These are phyloP conservation scores for Pezizomycotina sp. DNA, from an alignment of 2,329 filamentous ascomycete genomes.

Conservation along the genomic window DNA sequence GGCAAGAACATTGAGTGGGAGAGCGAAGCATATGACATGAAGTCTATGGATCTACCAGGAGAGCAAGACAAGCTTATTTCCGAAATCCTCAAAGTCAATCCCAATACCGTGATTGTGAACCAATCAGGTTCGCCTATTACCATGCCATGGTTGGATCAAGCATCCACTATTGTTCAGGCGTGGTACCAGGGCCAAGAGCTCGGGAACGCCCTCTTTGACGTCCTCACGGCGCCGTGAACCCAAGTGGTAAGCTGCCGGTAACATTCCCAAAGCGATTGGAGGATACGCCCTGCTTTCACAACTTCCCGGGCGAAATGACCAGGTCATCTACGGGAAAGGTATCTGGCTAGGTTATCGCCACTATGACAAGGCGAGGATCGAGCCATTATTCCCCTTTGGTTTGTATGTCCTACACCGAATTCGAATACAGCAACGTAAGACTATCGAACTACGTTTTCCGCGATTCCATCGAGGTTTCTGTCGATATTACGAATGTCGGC, in stretches of 20 bases:
- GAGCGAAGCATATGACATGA: conserved; percentile 33
- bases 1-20: conserved; percentile 45
- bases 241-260: conserved; percentile 57
- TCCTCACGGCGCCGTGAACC: conserved; percentile 61
- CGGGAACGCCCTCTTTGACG: conserved; percentile 62
- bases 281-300: conserved; percentile 61
- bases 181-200: conserved; percentile 84
- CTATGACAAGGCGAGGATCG: conserved; percentile 53
- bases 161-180: conserved; percentile 35
- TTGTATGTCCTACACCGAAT: conserved; percentile 64
- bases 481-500: conserved; percentile 26
- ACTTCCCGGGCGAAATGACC: conserved; percentile 49
- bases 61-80: conserved; percentile 43
- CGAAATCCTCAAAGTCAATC: conserved; percentile 48
- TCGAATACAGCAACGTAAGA: conserved; percentile 29
- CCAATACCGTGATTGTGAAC: conserved; percentile 54
- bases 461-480: conserved; percentile 20
- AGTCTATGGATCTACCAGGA: conserved; percentile 41
- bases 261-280: conserved; percentile 51
- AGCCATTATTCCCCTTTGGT: conserved; percentile 59
- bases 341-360: conserved; percentile 67
- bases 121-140: conserved; percentile 60
- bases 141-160: conserved; percentile 49
- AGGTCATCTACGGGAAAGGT: conserved; percentile 62
- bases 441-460: conserved; percentile 22